Base-by-base conservation (phyloP, 805 yeast genomes). In the Brettanomyces naardenensis region DNA sequence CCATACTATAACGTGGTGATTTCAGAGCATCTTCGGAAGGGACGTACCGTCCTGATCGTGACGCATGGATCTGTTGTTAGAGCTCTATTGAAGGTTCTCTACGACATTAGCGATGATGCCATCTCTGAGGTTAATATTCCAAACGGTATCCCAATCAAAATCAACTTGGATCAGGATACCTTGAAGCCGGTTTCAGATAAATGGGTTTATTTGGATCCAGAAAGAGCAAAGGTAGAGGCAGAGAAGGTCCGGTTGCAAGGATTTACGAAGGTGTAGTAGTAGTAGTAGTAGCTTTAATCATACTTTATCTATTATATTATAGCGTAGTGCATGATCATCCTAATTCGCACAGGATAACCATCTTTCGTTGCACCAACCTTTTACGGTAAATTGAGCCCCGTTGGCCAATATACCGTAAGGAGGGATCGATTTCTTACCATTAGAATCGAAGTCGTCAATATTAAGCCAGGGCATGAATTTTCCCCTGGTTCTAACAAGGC, bases 61-160 rank as follows among this genome's bases (percentile, higher is more conserved):
- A 86, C 85, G 11, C 95, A 84, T 68, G 95, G 95, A 31, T 78
- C 85, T 56, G 75, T 89, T 4, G 82, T 82, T 43, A 69, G 95
- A 55, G 84, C 88, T 6, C 63, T 84, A 41, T 69, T 82, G 48
- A 84, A 83, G 59, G 69, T 78, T 48, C 56, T 84, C 46, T 82
- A 79, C 61, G 64, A 65, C 14, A 73, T 84, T 29, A 68, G 77
- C 35, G 87, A 80, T 51, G 74, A 69, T 3, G 82, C 75, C 34
- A 83, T 84, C 47, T 80, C 83, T 40, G 72, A 75, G 35, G 70
- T 84, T 45, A 83, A 84, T 63, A 80, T 84, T 39, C 92, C 94
- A 21, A 84, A 87, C 53, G 92, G 88, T 40, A 81, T 83, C 36
- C 95, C 95, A 33, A 66, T 84, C 59, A 79, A 78, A 35, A 64